Percentiles rank a stretch among this genome's conserved stretches.
These are phyloP conservation scores for Clarireedia hainanense DNA, from an alignment of 2,329 filamentous ascomycete species.

Conservation along the genomic window DNA sequence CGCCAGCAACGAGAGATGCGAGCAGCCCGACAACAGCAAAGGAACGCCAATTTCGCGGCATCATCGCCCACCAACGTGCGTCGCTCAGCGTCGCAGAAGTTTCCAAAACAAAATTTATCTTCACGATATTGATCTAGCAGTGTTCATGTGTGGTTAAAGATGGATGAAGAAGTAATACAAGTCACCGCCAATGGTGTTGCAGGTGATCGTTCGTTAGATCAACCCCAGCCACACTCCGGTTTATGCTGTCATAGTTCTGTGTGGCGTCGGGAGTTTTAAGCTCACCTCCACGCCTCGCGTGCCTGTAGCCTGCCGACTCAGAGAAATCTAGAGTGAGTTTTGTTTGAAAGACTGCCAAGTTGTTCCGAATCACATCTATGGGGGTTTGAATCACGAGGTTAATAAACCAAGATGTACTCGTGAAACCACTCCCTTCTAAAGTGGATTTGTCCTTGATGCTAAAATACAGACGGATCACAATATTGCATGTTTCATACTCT, in stretches of 20 bases:
- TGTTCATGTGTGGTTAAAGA: background rate
- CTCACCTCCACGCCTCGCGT: too few relatives aligned
- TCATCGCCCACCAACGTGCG: slow-evolving; percentile 8
- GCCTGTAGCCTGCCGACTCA: too few relatives aligned
- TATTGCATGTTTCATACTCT: too few relatives aligned
- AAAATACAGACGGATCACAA: too few relatives aligned
- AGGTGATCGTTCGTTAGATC: background rate
- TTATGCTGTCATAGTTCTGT: background rate
- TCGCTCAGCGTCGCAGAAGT: slow-evolving; percentile 12
- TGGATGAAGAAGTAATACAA: background rate
- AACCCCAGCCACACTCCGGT: background rate
- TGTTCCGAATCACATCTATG: too few relatives aligned
- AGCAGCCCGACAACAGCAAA: slow-evolving; percentile 17
- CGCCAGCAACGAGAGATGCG: slow-evolving; percentile 17
- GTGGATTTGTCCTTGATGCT: too few relatives aligned
- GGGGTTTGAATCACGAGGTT: too few relatives aligned
- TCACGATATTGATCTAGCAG: too few relatives aligned
- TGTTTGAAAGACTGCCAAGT: too few relatives aligned
- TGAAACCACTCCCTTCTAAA: too few relatives aligned
- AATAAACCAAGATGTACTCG: too few relatives aligned
- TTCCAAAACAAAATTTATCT: background rate
- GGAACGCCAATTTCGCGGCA: slow-evolving; percentile 14
- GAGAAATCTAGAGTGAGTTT: too few relatives aligned
- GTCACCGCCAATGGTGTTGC: background rate
- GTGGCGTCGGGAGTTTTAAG: background rate